Base-by-base conservation (phyloP, 2,329 filamentous ascomycete species). In the Mycosphaerella arachidis region DNA sequence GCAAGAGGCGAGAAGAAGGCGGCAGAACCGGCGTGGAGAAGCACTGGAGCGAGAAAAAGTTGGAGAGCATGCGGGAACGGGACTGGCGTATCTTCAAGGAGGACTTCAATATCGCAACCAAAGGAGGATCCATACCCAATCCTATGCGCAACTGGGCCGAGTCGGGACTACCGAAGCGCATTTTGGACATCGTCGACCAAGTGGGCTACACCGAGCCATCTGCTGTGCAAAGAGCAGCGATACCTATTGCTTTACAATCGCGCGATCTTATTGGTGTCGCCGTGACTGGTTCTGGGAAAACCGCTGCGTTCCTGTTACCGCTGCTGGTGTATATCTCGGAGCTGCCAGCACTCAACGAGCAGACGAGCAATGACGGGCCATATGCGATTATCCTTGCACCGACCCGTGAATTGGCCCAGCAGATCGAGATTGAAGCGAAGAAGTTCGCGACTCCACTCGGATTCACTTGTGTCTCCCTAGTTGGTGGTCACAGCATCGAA, bases 1-100 rank as follows among this genome's bases (percentile, higher is more conserved):
- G 88, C 61, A 84, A 87, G 65, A 86, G 88, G 31, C 88, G 86
- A 69, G 88, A 95, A 70, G 85, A 89, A 64, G 86, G 86, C 10
- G 78, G 80, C 1, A 84, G 89, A 63, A 91, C 88, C 64, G 88
- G 87, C 35, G 81, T 96, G 58, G 92, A 95, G 68, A 92, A 92
- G 75, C 92, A 96, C 76, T 99, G 94, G 94, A 92, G 90, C 57
- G 91, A 97, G 73, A 99, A 99, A 85, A 84, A 83, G 63, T 79
- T 97, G 63, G 86, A 90, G 13, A 90, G 96, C 70, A 99, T 99
- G 94, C 90, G 91, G 63, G 92, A 97, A 77, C 84, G 94, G 73
- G 94, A 99, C 76, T 99, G 94, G 94, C 90, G 94, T 72, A 97
- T 99, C 69, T 97, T 99, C 86, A 99, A 97, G 77, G 94, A 97